phyloP scores from a whole-genome alignment of 2,329 filamentous ascomycete species.

The Colletotrichum noveboracense region DNA sequence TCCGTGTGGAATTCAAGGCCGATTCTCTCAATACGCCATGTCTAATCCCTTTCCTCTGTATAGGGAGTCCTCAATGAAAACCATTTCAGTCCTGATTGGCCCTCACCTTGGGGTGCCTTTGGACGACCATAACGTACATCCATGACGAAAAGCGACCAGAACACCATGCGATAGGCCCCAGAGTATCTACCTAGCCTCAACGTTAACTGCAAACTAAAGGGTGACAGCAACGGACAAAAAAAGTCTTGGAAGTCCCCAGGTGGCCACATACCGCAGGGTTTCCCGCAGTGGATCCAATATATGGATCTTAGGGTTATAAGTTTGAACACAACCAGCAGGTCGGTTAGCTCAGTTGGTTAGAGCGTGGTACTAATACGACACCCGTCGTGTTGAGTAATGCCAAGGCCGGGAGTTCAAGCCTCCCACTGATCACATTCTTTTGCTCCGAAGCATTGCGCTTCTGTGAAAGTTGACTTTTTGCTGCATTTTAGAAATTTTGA shows the following conservation, averaged over 20 bases:
- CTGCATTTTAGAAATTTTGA: not conserved
- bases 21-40: not conserved
- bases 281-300: not conserved
- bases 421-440: conserved; percentile 14
- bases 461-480: not conserved
- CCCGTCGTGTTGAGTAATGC: conserved; percentile 4
- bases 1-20: not conserved
- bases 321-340: not conserved
- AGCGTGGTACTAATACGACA: conserved; percentile 22
- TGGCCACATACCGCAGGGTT: not conserved
- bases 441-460: not conserved
- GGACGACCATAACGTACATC: not conserved
- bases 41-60: accelerated
- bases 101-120: not conserved
- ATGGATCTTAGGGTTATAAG: accelerated
- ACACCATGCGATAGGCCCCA: not conserved
- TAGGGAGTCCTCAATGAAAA: not conserved
- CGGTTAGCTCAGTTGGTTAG: conserved; percentile 23
- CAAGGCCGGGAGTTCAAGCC: conserved; percentile 22
- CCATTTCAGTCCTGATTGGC: not conserved
- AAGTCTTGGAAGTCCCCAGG: accelerated
- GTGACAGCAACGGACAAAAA: not conserved
- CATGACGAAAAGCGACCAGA: not conserved
- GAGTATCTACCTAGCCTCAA: too few species aligned
- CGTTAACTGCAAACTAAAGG: not conserved